These are phyloP conservation scores for Neocucurbitaria cava DNA, from an alignment of 2,329 filamentous ascomycete genomes.

Conservation along the genomic window DNA sequence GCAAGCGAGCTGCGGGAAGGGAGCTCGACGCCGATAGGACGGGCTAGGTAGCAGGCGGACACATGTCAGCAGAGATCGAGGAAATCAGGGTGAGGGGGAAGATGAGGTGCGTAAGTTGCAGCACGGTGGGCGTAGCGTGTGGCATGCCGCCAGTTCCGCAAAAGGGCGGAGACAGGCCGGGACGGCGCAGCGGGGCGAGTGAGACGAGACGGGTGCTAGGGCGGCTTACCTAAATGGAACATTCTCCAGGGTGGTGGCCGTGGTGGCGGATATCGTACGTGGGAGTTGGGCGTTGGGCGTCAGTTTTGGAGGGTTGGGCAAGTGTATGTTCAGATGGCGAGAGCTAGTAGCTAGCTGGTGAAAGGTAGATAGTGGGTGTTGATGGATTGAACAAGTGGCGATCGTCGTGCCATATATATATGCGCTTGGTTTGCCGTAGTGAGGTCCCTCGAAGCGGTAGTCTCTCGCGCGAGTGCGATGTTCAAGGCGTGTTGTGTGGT, in stretches of 20 bases:
- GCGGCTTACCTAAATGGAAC: slow-evolving; percentile 12
- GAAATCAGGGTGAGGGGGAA: background rate
- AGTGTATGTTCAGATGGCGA: background rate
- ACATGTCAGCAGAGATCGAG: slow-evolving; percentile 3
- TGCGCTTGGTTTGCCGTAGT: background rate
- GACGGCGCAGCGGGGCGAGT: background rate
- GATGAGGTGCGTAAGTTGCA: background rate
- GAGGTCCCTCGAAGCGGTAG: background rate
- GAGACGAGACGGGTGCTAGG: background rate
- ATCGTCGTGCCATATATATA: background rate
- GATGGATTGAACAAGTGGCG: background rate
- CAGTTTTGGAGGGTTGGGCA: background rate
- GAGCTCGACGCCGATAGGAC: slow-evolving; percentile 4
- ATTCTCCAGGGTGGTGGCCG: slow-evolving; percentile 1
- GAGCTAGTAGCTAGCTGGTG: background rate
- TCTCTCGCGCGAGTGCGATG: background rate
- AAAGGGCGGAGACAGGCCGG: background rate
- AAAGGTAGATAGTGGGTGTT: background rate
- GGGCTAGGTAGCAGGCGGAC: background rate
- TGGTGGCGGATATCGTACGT: background rate
- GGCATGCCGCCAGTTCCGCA: background rate
- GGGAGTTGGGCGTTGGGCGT: background rate
- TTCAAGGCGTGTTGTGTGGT: slow-evolving; percentile 7
- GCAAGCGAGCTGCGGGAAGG: slow-evolving; percentile 23
- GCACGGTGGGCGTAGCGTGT: background rate